Percentiles rank a stretch among this genome's conserved stretches.
These are phyloP conservation scores for Ceratobasidium sp. DNA, from an alignment of 1,284 basidiomycete genomes.

Conservation along the genomic window DNA sequence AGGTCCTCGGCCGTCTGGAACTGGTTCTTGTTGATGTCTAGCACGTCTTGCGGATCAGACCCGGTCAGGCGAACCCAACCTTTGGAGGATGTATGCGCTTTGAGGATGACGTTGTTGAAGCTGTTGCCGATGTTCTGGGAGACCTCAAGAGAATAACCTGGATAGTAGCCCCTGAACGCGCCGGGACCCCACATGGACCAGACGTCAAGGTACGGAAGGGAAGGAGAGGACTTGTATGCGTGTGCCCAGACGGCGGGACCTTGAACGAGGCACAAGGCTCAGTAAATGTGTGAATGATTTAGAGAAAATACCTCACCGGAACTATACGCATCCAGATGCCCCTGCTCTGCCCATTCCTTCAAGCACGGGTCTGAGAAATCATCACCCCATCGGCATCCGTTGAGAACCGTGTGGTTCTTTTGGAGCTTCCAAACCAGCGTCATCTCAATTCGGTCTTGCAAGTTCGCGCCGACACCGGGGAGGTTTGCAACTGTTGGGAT, in stretches of 20 bases:
- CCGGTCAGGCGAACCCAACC: constrained; percentile 43
- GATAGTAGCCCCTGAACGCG: constrained; percentile 37
- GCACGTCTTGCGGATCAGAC: constrained; percentile 43
- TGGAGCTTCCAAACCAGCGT: constrained; percentile 39
- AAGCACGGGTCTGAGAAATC: constrained; percentile 34
- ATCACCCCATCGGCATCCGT: constrained; percentile 31
- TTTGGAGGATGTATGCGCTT: constrained; percentile 41
- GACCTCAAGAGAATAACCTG: constrained; percentile 21
- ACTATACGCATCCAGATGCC: constrained; percentile 32
- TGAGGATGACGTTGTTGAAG: constrained; percentile 39
- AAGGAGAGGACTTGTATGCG: constrained; percentile 38
- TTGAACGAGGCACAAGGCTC: neutral
- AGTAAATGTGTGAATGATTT: neutral
- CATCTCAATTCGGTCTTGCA: constrained; percentile 42
- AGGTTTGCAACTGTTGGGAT: constrained; percentile 30
- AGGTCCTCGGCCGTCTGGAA: constrained; percentile 39
- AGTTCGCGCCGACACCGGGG: constrained; percentile 29
- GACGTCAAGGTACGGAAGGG: constrained; percentile 32
- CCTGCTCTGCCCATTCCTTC: constrained; percentile 27
- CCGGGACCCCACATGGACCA: constrained; percentile 44
- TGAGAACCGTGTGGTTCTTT: constrained; percentile 32
- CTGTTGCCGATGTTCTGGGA: constrained; percentile 29
- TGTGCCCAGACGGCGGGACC: constrained; percentile 33
- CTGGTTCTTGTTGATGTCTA: constrained; percentile 48
- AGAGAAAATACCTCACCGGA: constrained; percentile 1